Evolutionary conservation across 805 yeast genomes (phyloP), one percentile per base, ranked within the genome.

Genomic region (Kodamaea kaohsiungensis): DNA sequence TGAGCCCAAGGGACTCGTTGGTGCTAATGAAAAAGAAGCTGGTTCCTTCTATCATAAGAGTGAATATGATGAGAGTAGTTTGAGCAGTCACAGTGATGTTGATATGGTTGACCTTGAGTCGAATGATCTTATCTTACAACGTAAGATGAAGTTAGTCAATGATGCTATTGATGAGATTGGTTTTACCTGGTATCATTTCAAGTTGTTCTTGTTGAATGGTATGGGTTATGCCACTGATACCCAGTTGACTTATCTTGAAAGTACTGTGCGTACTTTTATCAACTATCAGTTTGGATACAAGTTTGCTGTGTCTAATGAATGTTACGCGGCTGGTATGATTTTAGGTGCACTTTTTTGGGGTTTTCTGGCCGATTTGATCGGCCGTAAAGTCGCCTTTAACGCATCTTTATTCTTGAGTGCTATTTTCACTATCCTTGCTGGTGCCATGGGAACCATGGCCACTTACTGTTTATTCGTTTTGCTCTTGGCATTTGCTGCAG

Each of bases 331-430:
- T 13, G 87, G 86, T 16, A 69, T 83, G 59, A 71, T 83, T 27
- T 61, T 66, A 42, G 88, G 88, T 18, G 81, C 84, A 1, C 53
- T 79, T n/a, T 67, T 80, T 56, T 82, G 86, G 84, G 86, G 86
- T 7, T 72, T 80, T 54, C 72, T 81, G 3, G 78, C 76, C 59
- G 69, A 73, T 72, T 51, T 59, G 48, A 59, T 63, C 16, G 66
- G 65, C 5, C 52, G 65, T 8, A 57, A 59, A 42, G 18, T 56
- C n/a, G 61, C 67, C 8, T 61, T 64, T 65, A 43, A 61, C 53
- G 56, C 70, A 9, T 78, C 85, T 8, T 67, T 83, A 46, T 61
- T 83, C 30, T 60, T 81, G 12, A 68, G 81, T n/a, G 76, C 84
- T 1, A 56, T 74, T 2, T 81, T 83, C 61, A 76, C 81, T n/a